Conservation (phyloP, 2,329 filamentous ascomycete genomes). For the Leptographium galeiforme region DNA sequence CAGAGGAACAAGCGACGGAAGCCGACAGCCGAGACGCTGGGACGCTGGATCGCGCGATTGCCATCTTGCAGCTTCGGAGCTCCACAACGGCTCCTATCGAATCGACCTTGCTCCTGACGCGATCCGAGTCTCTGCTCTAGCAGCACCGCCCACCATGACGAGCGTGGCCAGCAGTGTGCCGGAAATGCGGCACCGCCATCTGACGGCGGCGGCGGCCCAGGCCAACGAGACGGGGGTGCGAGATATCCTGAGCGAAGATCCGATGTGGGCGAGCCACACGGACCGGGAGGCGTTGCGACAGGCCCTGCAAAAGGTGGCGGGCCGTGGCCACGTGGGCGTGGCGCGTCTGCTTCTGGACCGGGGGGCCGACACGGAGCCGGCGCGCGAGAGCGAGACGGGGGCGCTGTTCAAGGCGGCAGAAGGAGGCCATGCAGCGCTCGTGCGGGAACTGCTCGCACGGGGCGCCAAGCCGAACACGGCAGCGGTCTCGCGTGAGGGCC, state of each 20-base stretch:
- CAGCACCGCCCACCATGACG: background rate
- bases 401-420: constrained; percentile 25
- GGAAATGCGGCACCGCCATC: constrained; percentile 22
- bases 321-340: constrained; percentile 21
- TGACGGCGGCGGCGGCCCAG: constrained; percentile 23
- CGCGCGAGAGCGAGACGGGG: constrained; percentile 20
- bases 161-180: constrained; percentile 25
- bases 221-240: constrained; percentile 23
- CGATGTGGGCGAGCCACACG: constrained; percentile 18
- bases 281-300: constrained; percentile 24
- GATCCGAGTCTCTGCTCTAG: too few species aligned
- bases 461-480: constrained; percentile 21
- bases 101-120: too few species aligned
- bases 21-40: too few species aligned
- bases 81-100: too few species aligned
- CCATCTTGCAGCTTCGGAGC: background rate
- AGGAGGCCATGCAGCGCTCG: constrained; percentile 20
- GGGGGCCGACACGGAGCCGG: constrained; percentile 23
- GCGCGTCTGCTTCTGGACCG: constrained; percentile 23
- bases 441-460: constrained; percentile 19
- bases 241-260: constrained; percentile 22
- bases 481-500: constrained; percentile 14
- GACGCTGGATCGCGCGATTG: too few species aligned
- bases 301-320: constrained; percentile 23
- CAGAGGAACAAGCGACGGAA: too few species aligned